Evolutionary conservation across 306 rosid genomes (phyloP).

Genomic region (Casuarina cunninghamiana): DNA sequence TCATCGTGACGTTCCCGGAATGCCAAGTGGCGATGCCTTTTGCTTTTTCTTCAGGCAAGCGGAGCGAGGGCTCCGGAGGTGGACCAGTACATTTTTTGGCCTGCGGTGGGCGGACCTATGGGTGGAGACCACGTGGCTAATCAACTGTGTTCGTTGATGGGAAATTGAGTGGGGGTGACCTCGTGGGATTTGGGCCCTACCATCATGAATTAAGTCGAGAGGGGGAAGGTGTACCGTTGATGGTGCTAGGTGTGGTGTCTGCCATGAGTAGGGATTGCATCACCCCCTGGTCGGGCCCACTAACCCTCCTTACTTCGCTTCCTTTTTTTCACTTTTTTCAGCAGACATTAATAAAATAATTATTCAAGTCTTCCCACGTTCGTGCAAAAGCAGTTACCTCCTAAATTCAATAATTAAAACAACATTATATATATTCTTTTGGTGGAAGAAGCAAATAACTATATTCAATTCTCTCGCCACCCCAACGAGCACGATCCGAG

Average conservation of each 20-base stretch:
- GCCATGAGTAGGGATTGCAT: conserved; percentile 61
- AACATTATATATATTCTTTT: too few species aligned
- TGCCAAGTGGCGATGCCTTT: conserved; percentile 59
- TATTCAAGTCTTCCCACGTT: not conserved
- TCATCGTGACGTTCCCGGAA: conserved; percentile 54
- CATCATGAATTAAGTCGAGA: conserved; percentile 8
- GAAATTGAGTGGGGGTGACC: not conserved
- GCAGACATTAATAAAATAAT: too few species aligned
- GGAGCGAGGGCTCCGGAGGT: conserved; percentile 31
- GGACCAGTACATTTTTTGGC: conserved; percentile 28
- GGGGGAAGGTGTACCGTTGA: conserved; percentile 59
- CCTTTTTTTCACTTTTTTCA: not conserved
- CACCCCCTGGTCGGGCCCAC: conserved; percentile 30
- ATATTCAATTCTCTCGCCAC: not conserved
- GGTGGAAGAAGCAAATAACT: too few species aligned
- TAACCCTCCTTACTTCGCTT: not conserved
- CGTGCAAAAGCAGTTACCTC: too few species aligned
- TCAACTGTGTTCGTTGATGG: not conserved
- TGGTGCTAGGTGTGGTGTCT: conserved; percentile 80
- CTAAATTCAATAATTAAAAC: too few species aligned
- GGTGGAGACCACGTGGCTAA: conserved; percentile 36
- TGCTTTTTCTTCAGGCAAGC: conserved; percentile 54
- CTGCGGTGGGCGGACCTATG: not conserved
- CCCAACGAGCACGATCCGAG: not conserved
- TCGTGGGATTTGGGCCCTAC: conserved; percentile 49